Base-by-base conservation (phyloP, 352 stramenopile genomes). In the Globisporangium cylindrosporum region DNA sequence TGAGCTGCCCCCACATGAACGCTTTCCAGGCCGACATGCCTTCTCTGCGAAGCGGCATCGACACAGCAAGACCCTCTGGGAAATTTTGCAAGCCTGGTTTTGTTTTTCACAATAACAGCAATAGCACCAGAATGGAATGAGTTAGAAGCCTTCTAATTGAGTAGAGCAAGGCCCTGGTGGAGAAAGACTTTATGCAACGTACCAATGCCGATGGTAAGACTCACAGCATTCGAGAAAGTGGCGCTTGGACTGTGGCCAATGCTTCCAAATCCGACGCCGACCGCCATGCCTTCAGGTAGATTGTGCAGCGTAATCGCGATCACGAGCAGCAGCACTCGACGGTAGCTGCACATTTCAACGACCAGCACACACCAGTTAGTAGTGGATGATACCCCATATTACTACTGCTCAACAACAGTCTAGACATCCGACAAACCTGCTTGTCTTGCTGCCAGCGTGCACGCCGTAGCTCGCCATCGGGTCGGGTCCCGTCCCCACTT, bases 301-400 rank as follows among this genome's bases (percentile, higher is more conserved):
- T 97, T 97, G 74, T 97, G 91, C 53, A 97, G 70, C 43, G 91
- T 97, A 56, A 97, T 95, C 38, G 90, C 90, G 57, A 97, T 93
- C 53, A 97, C 90, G 10, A 97, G 71, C 49, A 97, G 69, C 36
- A 96, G 48, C 7, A 97, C 84, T 8, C 89, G 85, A 9, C 89
- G 86, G 67, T 80, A 96, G 67, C 86, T 92, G 56, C 62, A 27
- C 48, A 27, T 55, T 49, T 49, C 6, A 48, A 6, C 4, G 20
- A n/a, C 4, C 41, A 48, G 15, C 41, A n/a, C 41, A n/a, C 41
- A n/a, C 12, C 41, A n/a, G 20, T 20, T 48, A 48, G 14, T 48
- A 43, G 36, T 48, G 20, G 20, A 48, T 4, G 20, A 48, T 48
- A 48, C 41, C 41, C 15, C 14, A n/a, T 48, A 48, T 48, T 7